Percentiles rank a stretch among this genome's conserved stretches.
phyloP scores from a whole-genome alignment of 345 rosid genomes.

The Bretschneidera sinensis region DNA sequence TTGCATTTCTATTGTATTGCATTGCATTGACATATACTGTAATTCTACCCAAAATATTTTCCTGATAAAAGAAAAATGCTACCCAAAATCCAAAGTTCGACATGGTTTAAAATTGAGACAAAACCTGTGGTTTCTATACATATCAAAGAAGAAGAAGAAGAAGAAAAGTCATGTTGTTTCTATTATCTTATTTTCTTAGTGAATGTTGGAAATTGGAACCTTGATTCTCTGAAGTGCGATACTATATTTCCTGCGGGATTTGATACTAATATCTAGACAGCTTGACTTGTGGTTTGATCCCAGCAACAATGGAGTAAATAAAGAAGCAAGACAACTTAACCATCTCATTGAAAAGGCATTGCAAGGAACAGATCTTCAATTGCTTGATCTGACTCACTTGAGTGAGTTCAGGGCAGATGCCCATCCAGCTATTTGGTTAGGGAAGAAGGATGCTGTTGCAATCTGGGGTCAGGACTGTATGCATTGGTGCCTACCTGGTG shows the following conservation, averaged over 20 bases:
- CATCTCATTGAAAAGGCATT: conserved; percentile 38
- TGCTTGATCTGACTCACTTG: conserved; percentile 68
- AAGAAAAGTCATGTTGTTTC: no score
- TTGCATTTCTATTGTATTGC: no score
- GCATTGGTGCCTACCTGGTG: conserved; percentile 99
- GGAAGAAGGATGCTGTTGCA: conserved; percentile 85
- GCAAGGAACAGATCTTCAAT: conserved; percentile 41
- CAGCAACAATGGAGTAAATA: conserved; percentile 77
- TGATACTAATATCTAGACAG: conserved; percentile 52
- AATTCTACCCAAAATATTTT: no score
- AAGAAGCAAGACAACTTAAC: conserved; percentile 76
- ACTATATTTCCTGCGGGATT: not conserved
- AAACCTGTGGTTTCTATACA: no score
- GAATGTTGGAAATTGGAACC: no score
- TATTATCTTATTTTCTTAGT: no score
- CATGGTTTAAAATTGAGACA: no score
- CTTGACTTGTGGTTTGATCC: conserved; percentile 96
- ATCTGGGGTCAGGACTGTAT: conserved; percentile 97
- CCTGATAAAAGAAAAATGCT: no score
- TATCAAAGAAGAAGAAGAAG: no score
- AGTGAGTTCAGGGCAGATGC: conserved; percentile 96
- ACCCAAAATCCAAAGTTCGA: no score
- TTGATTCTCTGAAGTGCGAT: no score
- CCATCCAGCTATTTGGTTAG: conserved; percentile 92
- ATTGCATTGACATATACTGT: no score